Base-by-base conservation (phyloP, 192 early-diverging fungal genomes). In the Coemansia sp. region DNA sequence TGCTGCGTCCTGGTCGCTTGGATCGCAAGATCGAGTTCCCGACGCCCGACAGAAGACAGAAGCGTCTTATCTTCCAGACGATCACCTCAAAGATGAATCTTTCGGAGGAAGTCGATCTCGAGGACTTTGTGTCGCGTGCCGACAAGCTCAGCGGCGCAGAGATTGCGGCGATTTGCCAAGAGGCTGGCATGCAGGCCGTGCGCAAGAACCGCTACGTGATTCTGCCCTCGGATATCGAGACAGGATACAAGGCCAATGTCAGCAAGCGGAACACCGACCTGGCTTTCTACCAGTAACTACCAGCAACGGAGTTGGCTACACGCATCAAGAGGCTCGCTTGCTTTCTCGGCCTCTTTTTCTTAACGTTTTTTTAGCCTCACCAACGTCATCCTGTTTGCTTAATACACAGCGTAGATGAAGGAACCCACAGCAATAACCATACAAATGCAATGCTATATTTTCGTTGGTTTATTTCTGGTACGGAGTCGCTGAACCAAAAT, bases 11-110 rank as follows among this genome's bases (percentile, higher is more conserved):
- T 14, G 96, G 94, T 29, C 89, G 96, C 55, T 67, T 99, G 56
- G 96, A 99, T 60, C 82, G 96, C 53, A 99, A 99, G 69, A 97
- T 99, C 59, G 96, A 99, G 76, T 99, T 99, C 80, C 96, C 96
- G 40, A 89, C 87, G 27, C 96, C 96, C 9, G 96, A 99, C 73
- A 83, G 93, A 45, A 88, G 93, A 46, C 94, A 95, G 60, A 99
- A 99, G 79, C 89, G 96, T 17, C 78, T 95, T 53, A 95, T 99
- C 46, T 96, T 99, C 79, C 81, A 85, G 51, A 95, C 94, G n/a
- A 83, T 95, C 43, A 99, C 93, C 13, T 64, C 84, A 41, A 91
- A 91, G 73, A 99, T 99, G 96, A 99, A 94, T 46, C 77, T 99
- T 5, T 88, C 90, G 1, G 96, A 99, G 46, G 96, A 97, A 65